These are phyloP conservation scores for Gymnopus androsaceus DNA, from an alignment of 1,284 basidiomycete genomes.

Conservation along the genomic window DNA sequence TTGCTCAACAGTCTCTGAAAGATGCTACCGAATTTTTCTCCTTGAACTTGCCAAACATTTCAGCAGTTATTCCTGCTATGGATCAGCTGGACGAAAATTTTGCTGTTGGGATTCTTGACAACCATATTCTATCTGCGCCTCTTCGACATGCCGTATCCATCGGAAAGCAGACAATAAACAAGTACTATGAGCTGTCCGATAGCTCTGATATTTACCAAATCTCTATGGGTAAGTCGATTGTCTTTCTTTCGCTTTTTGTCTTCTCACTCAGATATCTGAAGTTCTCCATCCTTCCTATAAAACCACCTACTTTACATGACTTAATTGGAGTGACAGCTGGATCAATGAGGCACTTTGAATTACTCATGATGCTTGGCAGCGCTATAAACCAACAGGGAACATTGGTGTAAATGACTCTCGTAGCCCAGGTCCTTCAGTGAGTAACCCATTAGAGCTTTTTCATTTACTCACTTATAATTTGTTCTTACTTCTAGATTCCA, in stretches of 20 bases:
- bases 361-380: neutral
- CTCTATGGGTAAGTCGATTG: conserved; percentile 23
- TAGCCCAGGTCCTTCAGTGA: too few species aligned
- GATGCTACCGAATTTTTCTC: conserved; percentile 28
- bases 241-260: conserved; percentile 8
- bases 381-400: too few species aligned
- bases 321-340: conserved; percentile 14
- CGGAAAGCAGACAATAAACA: conserved; percentile 28
- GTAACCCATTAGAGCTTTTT: too few species aligned
- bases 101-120: neutral
- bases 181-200: conserved; percentile 31
- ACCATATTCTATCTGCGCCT: conserved; percentile 1
- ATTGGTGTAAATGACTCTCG: too few species aligned
- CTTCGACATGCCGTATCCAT: conserved; percentile 25
- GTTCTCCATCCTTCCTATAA: conserved; percentile 20
- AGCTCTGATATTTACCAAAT: conserved; percentile 24
- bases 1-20: conserved; percentile 21
- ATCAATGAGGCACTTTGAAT: conserved; percentile 5
- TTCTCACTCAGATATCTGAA: conserved; percentile 16
- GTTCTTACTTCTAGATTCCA: too few species aligned
- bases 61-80: conserved; percentile 31
- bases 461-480: too few species aligned
- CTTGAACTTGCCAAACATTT: conserved; percentile 20
- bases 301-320: conserved; percentile 9
- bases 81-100: conserved; percentile 25